These are phyloP conservation scores for Collybia sp. DNA, from an alignment of 768 basidiomycete species.

Conservation along the genomic window DNA sequence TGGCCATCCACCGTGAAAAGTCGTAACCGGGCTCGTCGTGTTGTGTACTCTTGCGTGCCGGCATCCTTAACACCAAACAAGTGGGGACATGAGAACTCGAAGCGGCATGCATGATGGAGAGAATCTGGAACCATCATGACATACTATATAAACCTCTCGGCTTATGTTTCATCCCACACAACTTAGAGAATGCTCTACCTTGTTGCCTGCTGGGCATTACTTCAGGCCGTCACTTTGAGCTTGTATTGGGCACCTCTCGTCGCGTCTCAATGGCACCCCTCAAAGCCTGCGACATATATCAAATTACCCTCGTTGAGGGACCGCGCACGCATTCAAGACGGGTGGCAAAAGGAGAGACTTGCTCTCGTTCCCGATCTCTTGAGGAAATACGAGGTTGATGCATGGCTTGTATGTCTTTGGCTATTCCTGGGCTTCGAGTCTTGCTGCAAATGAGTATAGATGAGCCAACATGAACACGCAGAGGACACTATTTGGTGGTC, in stretches of 20 bases:
- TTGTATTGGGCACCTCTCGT: neutral
- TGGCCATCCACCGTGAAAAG: too few species aligned
- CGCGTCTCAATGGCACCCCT: constrained; percentile 18
- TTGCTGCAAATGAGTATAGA: constrained; percentile 19
- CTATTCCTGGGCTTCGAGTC: neutral
- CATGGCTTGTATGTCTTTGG: constrained; percentile 32
- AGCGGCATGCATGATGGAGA: too few species aligned
- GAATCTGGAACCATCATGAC: too few species aligned
- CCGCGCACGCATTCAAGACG: constrained; percentile 32
- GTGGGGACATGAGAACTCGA: too few species aligned
- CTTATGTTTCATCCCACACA: too few species aligned
- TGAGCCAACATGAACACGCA: constrained; percentile 45
- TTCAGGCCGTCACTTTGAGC: too few species aligned
- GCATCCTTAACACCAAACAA: too few species aligned
- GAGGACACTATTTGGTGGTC: constrained; percentile 53
- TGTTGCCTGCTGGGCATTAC: too few species aligned
- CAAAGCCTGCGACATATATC: constrained; percentile 26
- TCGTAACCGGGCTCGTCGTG: too few species aligned
- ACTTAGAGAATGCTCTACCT: too few species aligned
- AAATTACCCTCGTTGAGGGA: constrained; percentile 33
- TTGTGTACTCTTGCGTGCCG: too few species aligned
- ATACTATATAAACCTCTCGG: too few species aligned
- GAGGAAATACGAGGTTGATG: constrained; percentile 35
- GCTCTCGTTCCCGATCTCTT: constrained; percentile 36
- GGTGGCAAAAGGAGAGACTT: constrained; percentile 36